Evolutionary conservation across 257 asterid species (phyloP).

Genomic region (Solanum neorickii): DNA sequence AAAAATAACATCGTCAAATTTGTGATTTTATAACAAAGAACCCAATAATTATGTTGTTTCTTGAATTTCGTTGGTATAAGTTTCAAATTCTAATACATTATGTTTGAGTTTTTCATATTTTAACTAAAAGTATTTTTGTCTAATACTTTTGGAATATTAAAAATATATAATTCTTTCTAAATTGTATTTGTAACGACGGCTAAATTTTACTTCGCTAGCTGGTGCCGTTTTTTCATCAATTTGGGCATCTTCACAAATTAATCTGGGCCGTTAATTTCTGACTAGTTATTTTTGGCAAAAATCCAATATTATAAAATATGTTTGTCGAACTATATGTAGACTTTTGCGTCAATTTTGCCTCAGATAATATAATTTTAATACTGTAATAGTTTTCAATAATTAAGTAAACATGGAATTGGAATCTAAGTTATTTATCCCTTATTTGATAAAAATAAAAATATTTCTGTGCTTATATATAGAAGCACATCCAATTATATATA

Average conservation of each 20-base stretch:
- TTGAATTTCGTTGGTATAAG: too few relatives aligned
- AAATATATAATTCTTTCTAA: too few relatives aligned
- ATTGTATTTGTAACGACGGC: neutral
- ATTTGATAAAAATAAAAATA: too few relatives aligned
- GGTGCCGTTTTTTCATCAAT: neutral
- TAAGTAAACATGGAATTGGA: too few relatives aligned
- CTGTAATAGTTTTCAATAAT: too few relatives aligned
- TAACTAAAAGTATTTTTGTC: too few relatives aligned
- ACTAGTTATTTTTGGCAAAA: neutral
- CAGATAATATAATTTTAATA: too few relatives aligned
- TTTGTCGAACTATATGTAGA: neutral
- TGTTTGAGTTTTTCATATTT: neutral
- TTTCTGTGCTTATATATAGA: neutral
- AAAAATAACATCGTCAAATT: fast-evolving
- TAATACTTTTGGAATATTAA: too few relatives aligned
- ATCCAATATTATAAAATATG: neutral
- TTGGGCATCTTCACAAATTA: neutral
- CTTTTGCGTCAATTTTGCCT: too few relatives aligned
- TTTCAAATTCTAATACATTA: neutral
- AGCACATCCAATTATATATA: too few relatives aligned
- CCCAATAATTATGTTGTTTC: fast-evolving
- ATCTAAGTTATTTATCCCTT: neutral
- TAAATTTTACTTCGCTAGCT: neutral
- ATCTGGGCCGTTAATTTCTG: neutral
- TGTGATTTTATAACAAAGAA: neutral